Evolutionary conservation across 495 filamentous ascomycete species (phyloP).

Genomic region (Penicillium psychrofluorescens): DNA sequence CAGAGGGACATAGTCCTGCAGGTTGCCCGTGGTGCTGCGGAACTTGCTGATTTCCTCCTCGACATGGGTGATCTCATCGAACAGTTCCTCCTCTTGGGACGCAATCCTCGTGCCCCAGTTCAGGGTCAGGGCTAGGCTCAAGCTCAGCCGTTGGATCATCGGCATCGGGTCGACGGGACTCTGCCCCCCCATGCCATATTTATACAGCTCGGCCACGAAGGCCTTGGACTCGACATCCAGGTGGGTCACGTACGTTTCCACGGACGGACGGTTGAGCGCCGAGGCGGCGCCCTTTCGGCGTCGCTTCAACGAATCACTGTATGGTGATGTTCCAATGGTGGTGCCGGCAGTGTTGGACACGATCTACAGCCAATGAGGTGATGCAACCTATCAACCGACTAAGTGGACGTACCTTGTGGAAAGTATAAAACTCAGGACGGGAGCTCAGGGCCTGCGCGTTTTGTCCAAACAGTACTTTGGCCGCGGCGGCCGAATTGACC

Average conservation of each 20-base stretch:
- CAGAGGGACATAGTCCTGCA: conserved; percentile 59
- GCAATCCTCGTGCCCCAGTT: conserved; percentile 57
- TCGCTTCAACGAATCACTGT: conserved; percentile 54
- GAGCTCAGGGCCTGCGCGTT: conserved; percentile 54
- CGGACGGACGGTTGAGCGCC: conserved; percentile 54
- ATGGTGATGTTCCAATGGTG: conserved; percentile 59
- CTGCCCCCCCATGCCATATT: conserved; percentile 45
- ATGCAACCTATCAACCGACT: not conserved
- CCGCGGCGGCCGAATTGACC: conserved; percentile 50
- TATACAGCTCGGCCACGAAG: conserved; percentile 51
- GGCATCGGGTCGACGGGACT: conserved; percentile 51
- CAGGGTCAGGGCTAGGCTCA: conserved; percentile 52
- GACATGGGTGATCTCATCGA: conserved; percentile 57
- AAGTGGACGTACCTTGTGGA: conserved; percentile 44
- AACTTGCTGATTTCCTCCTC: conserved; percentile 54
- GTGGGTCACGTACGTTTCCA: conserved; percentile 53
- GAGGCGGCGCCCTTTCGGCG: conserved; percentile 57
- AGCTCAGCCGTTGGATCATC: conserved; percentile 51
- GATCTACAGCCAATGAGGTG: conserved; percentile 30
- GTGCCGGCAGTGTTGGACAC: conserved; percentile 57
- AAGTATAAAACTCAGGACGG: conserved; percentile 56
- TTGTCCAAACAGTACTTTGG: conserved; percentile 50
- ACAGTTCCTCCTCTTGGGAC: conserved; percentile 48
- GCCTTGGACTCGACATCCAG: conserved; percentile 54
- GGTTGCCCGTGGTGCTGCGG: conserved; percentile 52